Base-by-base conservation (phyloP, 495 filamentous ascomycete genomes). In the Thozetella sp. region DNA sequence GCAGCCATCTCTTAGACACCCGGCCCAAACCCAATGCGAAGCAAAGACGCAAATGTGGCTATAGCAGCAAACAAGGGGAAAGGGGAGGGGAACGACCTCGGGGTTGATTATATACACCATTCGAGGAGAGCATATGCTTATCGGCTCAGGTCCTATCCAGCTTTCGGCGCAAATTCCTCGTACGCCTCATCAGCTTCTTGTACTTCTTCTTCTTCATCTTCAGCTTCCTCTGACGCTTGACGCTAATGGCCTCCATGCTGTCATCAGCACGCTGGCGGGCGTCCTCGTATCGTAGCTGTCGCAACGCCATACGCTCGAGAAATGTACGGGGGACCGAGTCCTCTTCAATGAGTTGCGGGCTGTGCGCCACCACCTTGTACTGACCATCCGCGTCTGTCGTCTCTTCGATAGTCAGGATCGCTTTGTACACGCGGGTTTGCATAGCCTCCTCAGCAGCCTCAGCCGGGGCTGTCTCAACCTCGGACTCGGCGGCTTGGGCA, bases 161-260 rank as follows among this genome's bases (percentile, higher is more conserved):
- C 78, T 91, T 95, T 67, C 93, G 87, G 72, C 96, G 88, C 80
- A 92, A 68, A 69, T 92, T 96, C 69, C 94, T 85, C 66, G 96
- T 99, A 76, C 86, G 83, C 81, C 85, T 88, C 90, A 96, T 91
- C 61, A 99, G 82, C 86, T 98, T 98, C 94, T 97, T 98, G 74
- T 96, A 96, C 86, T 99, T 99, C 81, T 98, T 93, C 83, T 98
- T 99, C 91, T 99, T 99, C 93, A 99, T 99, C 86, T 94, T 97
- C 71, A 93, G 77, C 77, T 91, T 92, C 67, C 93, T 82, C 62
- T 93, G 90, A 75, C 96, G 83, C 76, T 87, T 90, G 59, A 97
- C 95, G 73, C 91, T 95, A 66, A 99, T 90, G 19, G 88, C 79
- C 25, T 85, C 76, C 80, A 83, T 80, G 64, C 77, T 74, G 23